Percentiles rank a stretch among this genome's conserved stretches.
Conservation (phyloP, 164 flowering plant genomes). For the Hamamelis virginiana region DNA sequence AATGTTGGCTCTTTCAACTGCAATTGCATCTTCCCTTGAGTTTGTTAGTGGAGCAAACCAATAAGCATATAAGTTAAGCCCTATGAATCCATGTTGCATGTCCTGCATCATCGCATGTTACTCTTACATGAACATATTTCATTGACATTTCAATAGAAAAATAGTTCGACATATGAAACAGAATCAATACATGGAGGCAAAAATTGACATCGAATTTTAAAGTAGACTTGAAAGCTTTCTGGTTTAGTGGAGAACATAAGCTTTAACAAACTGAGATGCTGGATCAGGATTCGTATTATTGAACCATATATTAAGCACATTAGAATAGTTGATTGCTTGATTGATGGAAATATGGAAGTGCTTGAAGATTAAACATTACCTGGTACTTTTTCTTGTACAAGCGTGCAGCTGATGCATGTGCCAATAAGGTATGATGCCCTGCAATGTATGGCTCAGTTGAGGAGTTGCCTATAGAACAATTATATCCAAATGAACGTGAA, state of each 20-base stretch:
- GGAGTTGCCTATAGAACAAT: constrained; percentile 62
- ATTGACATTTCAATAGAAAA: too few relatives aligned
- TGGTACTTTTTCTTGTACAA: constrained; percentile 61
- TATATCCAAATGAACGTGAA: constrained; percentile 37
- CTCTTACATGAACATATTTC: too few relatives aligned
- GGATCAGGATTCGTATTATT: too few relatives aligned
- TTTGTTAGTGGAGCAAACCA: constrained; percentile 46
- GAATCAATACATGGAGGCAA: too few relatives aligned
- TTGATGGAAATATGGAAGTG: background rate
- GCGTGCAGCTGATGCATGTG: constrained; percentile 74
- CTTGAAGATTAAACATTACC: constrained; percentile 28
- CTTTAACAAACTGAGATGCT: too few relatives aligned
- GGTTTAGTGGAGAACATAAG: too few relatives aligned
- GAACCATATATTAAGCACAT: background rate
- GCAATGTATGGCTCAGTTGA: constrained; percentile 66
- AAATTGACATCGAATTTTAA: too few relatives aligned
- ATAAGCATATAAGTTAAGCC: constrained; percentile 34
- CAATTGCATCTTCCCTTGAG: constrained; percentile 38
- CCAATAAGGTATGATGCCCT: constrained; percentile 52
- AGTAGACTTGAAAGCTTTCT: too few relatives aligned
- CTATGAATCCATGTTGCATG: constrained; percentile 60
- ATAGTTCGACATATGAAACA: too few relatives aligned
- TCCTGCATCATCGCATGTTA: constrained; percentile 31
- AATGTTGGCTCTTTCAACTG: constrained; percentile 50
- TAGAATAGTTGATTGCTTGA: background rate